Conservation (phyloP, 1,139 yeast species). For the Yamadazyma friedrichii region DNA sequence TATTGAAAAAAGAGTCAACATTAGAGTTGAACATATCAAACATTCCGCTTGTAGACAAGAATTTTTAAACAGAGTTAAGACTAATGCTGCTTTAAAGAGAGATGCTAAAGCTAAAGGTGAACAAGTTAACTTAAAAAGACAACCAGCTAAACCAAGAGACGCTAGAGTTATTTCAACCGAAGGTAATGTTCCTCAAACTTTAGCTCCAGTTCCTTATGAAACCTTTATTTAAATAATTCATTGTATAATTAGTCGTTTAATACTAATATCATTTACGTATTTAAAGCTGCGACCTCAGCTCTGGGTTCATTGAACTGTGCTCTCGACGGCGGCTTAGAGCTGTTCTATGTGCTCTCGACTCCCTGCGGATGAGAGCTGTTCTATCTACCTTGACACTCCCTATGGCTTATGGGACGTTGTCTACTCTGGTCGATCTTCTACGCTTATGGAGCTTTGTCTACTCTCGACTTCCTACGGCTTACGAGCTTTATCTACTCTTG, state of each 20-base stretch:
- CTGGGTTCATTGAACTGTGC: background rate
- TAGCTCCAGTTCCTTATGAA: conserved; percentile 99
- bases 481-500: too few relatives aligned
- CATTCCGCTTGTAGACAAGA: conserved; percentile 99
- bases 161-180: conserved; percentile 77
- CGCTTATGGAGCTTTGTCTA: too few relatives aligned
- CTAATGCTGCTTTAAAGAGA: conserved; percentile 88
- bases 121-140: conserved; percentile 92
- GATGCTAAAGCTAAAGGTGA: conserved; percentile 97
- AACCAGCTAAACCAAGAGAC: conserved; percentile 97
- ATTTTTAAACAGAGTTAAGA: conserved; percentile 96
- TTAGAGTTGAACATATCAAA: conserved; percentile 98
- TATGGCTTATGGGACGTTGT: too few relatives aligned
- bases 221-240: conserved; percentile 73
- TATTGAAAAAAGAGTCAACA: conserved; percentile 97
- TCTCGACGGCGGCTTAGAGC: too few relatives aligned
- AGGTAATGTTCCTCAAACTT: conserved; percentile 89
- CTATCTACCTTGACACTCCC: too few relatives aligned
- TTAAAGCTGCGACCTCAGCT: too few relatives aligned
- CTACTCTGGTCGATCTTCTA: too few relatives aligned
- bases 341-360: too few relatives aligned
- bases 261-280: conserved; percentile 15
- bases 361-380: too few relatives aligned
- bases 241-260: conserved; percentile 16
- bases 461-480: too few relatives aligned